Evolutionary conservation across 306 rosid genomes (phyloP).

Genomic region (Crotalaria pallida): DNA sequence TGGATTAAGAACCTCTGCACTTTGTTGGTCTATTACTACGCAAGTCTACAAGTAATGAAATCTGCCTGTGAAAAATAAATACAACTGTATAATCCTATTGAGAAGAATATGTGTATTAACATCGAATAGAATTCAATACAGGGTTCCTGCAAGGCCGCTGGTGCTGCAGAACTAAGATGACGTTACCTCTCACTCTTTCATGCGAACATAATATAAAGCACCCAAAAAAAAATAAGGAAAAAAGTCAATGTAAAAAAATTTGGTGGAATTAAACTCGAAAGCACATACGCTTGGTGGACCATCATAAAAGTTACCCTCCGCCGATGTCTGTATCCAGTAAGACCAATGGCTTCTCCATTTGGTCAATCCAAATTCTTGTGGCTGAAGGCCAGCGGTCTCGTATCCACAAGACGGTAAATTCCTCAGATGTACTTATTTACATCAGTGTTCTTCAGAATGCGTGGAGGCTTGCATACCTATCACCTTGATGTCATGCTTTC

Average conservation of each 20-base stretch:
- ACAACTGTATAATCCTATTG: conserved; percentile 40
- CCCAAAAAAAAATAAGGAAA: conserved; percentile 26
- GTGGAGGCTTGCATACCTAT: conserved; percentile 55
- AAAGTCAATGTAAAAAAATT: conserved; percentile 16
- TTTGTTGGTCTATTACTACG: not conserved
- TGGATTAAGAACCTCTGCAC: not conserved
- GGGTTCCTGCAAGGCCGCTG: conserved; percentile 39
- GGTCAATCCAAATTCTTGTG: conserved; percentile 23
- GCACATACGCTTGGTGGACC: conserved; percentile 40
- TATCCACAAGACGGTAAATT: conserved; percentile 37
- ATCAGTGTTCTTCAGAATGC: conserved; percentile 52
- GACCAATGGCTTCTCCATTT: conserved; percentile 30
- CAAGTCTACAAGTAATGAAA: not conserved
- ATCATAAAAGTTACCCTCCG: conserved; percentile 8
- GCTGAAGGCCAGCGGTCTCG: conserved; percentile 32
- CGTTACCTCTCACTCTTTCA: conserved; percentile 33
- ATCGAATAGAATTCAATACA: conserved; percentile 40
- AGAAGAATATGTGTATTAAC: conserved; percentile 49
- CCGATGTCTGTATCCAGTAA: conserved; percentile 11
- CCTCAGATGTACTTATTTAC: conserved; percentile 17
- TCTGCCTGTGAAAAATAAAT: not conserved
- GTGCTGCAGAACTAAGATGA: conserved; percentile 25
- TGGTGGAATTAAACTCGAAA: conserved; percentile 34
- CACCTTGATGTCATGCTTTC: conserved; percentile 70
- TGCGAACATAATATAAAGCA: conserved; percentile 26